Base-by-base conservation (phyloP, 2,329 filamentous ascomycete species). In the Xylaria sp. region DNA sequence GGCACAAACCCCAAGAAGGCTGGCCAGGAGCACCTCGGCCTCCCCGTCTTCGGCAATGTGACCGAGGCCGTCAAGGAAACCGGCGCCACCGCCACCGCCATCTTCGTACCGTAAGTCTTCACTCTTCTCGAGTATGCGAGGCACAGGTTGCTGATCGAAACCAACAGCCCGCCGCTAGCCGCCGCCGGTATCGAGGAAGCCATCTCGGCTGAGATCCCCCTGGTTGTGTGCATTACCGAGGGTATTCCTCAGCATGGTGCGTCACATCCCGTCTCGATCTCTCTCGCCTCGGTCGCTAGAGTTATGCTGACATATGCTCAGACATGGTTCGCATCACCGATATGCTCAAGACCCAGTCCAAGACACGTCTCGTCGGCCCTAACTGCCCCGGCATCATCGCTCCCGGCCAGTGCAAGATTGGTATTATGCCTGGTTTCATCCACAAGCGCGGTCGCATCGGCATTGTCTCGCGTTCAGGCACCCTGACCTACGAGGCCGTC, bases 381-480 rank as follows among this genome's bases (percentile, higher is more conserved):
- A 99, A 98, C 88, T 99, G 96, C 87, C 96, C 96, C 73, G 96
- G 95, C 82, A 95, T 98, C 84, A 98, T 98, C 83, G 95, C 88
- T 64, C 89, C 89, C 70, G 96, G 95, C 77, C 95, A 97, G 89
- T 99, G 96, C 90, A 99, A 99, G 88, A 98, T 99, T 80, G 96
- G 96, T 81, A 99, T 99, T 86, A 98, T 99, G 96, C 93, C 96
- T 74, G 96, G 96, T 78, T 97, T 98, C 88, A 98, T 99, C 86
- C 96, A 99, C 90, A 98, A 98, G 90, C 93, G 94, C 83, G 96
- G 96, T 78, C 94, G 96, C 82, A 94, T 99, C 80, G 96, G 96
- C 80, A 98, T 99, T 82, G 96, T 99, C 83, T 97, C 94, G 77
- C 93, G 96, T 78, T 98, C 96, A 79, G 96, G 96, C 79, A 99